Conservation (phyloP, 179 eudicot species). For the Spinacia oleracea region DNA sequence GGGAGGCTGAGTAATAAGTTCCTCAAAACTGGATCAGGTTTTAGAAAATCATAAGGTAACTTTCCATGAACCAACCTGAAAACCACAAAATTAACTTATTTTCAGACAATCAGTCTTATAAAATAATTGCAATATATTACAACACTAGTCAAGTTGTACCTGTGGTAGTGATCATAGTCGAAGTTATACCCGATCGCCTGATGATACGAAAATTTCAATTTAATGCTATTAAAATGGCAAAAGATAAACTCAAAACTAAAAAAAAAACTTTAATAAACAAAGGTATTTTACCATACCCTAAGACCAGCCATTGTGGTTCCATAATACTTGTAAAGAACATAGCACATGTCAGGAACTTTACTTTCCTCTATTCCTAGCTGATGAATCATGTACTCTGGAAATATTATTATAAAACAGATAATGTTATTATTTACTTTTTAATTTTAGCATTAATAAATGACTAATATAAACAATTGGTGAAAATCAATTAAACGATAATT, state of each 20-base stretch:
- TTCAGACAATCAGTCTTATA: neutral
- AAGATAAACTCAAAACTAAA: neutral
- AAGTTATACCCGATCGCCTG: slow-evolving; percentile 87
- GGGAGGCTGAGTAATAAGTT: slow-evolving; percentile 73
- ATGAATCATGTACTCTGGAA: slow-evolving; percentile 65
- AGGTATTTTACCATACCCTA: slow-evolving; percentile 61
- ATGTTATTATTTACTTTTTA: too few relatives aligned
- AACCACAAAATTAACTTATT: neutral
- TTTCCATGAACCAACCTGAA: slow-evolving; percentile 85
- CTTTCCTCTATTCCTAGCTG: slow-evolving; percentile 74
- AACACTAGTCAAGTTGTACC: slow-evolving; percentile 38
- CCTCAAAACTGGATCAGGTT: slow-evolving; percentile 71
- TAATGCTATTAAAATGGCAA: neutral
- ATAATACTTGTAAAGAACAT: slow-evolving; percentile 64
- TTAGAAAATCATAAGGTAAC: slow-evolving; percentile 74
- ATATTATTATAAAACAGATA: neutral
- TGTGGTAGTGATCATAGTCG: slow-evolving; percentile 83
- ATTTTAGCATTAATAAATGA: neutral
- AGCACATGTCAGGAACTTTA: slow-evolving; percentile 57
- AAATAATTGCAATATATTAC: neutral
- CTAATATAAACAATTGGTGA: neutral
- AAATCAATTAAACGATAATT: neutral
- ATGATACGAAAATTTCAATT: slow-evolving; percentile 9
- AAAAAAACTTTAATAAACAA: neutral
- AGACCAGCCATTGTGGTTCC: slow-evolving; percentile 99